Base-by-base conservation (phyloP, 2,329 filamentous ascomycete genomes). In the Cladosporium sp. region DNA sequence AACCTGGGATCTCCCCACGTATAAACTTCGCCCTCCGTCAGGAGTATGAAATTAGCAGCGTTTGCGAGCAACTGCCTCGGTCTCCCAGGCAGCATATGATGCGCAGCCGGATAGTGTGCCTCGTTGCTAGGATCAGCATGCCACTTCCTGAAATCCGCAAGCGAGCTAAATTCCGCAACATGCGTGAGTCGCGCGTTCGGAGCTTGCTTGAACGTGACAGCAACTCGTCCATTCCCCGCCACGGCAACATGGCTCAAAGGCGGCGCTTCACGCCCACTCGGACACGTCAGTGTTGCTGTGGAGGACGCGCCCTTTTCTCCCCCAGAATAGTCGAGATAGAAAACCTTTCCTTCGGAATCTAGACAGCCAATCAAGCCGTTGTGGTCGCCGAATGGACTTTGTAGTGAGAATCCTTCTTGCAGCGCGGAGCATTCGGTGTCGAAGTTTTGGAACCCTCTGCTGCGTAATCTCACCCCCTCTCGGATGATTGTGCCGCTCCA, bases 1-100 rank as follows among this genome's bases (percentile, higher is more conserved):
- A 80, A 84, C 13, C 83, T 76, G 40, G 73, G 67, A 57, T 86
- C 83, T 7, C 83, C 83, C 70, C 70, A 72, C 13, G 65, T 71
- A 52, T 64, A 69, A 4, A 73, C 67, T 18, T 64, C 59, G 4
- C 52, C 55, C 13, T 62, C 57, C 43, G 66, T 65, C 15, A 73
- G 59, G 30, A 67, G 58, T 8, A 66, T 60, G 57, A 74, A 74
- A 5, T 57, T 62, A 2, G 65, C 69, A n/a, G 60, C 61, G 43
- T 66, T 68, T 1, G 69, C 69, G 9, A 66, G 53, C 16, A 68
- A 53, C 36, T 65, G 59, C 38, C 57, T 59, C 4, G 61, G 52
- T 9, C 56, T 53, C 9, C 62, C 62, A n/a, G 57, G 57, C 7
- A 67, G 46, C 53, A 59, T 61, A 33, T 61, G 58, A 20, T 62